phyloP scores from a whole-genome alignment of 805 yeast species.

The Candida maesae region DNA sequence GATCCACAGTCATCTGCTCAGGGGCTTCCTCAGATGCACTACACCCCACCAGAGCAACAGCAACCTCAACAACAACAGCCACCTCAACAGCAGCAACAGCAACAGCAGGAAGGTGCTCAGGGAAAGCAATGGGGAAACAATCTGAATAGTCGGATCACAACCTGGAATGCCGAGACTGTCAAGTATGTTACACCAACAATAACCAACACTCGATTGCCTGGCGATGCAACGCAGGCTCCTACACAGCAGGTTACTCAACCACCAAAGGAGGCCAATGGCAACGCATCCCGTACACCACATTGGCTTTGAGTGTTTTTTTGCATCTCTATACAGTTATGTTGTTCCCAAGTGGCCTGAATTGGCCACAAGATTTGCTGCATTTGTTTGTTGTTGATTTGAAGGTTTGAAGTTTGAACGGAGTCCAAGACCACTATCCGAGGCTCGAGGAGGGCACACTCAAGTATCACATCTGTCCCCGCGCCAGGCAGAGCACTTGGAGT shows the following conservation, averaged over 20 bases:
- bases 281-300: conserved; percentile 11
- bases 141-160: not conserved
- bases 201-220: too few relatives aligned
- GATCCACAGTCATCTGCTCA: conserved; percentile 15
- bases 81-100: conserved; percentile 12
- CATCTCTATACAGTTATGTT: too few relatives aligned
- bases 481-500: not conserved
- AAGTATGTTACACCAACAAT: too few relatives aligned
- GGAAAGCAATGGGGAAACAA: conserved; percentile 1
- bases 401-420: too few relatives aligned
- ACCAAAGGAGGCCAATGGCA: conserved; percentile 4
- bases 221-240: too few relatives aligned
- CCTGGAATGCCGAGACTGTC: conserved; percentile 11
- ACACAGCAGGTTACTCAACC: conserved; percentile 16
- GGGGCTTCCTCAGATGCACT: conserved; percentile 2
- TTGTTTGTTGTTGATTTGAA: conserved; percentile 1
- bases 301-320: conserved; percentile 15
- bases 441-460: too few relatives aligned
- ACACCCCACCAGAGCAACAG: not conserved
- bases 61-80: conserved; percentile 2
- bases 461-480: not conserved
- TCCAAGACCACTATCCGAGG: too few relatives aligned
- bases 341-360: too few relatives aligned
- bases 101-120: not conserved
- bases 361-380: conserved; percentile 3